A percentile compares a stretch with the other conserved stretches of the same genome.
phyloP scores from a whole-genome alignment of 331 rosid genomes.

The Cucumis variabilis region DNA sequence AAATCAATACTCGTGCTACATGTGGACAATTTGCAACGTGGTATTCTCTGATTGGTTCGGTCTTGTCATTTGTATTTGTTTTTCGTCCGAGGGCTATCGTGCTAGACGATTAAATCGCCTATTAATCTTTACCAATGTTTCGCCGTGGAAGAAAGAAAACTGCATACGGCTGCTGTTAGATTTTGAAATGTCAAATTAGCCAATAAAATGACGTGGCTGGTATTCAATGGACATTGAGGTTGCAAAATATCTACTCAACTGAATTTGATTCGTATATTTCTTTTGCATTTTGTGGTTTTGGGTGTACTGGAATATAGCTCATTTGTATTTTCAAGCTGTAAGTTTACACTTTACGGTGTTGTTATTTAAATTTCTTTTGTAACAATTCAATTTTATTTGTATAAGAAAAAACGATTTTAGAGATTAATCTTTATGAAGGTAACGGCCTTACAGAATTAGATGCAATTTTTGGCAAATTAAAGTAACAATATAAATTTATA shows the following conservation, averaged over 20 bases:
- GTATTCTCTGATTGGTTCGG: conserved; percentile 19
- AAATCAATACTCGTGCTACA: conserved; percentile 37
- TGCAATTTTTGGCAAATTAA: neutral
- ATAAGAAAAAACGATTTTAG: neutral
- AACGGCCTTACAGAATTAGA: neutral
- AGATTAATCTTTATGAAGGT: neutral
- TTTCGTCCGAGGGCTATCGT: neutral
- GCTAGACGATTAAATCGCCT: conserved; percentile 19
- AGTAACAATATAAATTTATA: neutral
- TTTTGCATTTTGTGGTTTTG: neutral
- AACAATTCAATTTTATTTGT: neutral
- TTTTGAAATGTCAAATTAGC: conserved; percentile 2
- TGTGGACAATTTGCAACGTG: conserved; percentile 37
- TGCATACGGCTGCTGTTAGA: neutral
- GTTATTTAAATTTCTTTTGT: neutral
- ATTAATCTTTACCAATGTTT: neutral
- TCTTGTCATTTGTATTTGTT: conserved; percentile 49
- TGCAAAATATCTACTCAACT: neutral
- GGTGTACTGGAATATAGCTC: neutral
- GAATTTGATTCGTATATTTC: neutral
- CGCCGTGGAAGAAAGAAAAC: neutral
- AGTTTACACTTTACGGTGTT: neutral
- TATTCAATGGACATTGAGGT: neutral
- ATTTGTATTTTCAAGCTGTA: neutral
- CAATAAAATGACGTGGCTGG: conserved; percentile 4